phyloP scores from a whole-genome alignment of 2,329 filamentous ascomycete genomes.

The Juglanconis juglandina region DNA sequence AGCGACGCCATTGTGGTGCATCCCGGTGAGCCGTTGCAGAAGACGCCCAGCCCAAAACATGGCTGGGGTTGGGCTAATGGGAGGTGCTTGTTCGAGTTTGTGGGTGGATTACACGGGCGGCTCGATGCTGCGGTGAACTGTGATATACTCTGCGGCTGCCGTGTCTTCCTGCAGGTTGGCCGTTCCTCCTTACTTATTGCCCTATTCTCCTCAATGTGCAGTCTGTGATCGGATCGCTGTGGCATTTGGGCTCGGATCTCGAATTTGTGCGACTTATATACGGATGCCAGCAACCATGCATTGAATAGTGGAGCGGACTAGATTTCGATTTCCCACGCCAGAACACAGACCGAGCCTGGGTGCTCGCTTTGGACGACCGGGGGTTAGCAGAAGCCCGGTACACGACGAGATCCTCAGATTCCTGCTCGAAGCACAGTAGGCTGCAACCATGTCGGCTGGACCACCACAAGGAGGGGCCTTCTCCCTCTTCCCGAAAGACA shows the following conservation, averaged over 20 bases:
- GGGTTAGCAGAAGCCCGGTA: background rate
- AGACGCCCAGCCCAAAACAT: background rate
- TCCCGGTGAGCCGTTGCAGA: conserved; percentile 1
- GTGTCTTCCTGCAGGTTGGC: background rate
- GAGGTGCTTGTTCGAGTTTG: background rate
- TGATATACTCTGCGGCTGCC: background rate
- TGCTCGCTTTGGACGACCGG: background rate
- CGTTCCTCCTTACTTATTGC: background rate
- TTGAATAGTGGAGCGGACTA: background rate
- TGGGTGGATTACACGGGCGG: background rate
- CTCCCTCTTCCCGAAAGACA: conserved; percentile 55
- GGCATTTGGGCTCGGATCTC: background rate
- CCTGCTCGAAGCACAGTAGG: conserved; percentile 12
- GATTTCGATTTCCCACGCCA: background rate
- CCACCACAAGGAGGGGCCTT: conserved; percentile 45
- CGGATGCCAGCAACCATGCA: background rate
- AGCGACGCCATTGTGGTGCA: conserved; percentile 8
- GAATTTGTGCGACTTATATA: background rate
- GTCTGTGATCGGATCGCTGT: background rate
- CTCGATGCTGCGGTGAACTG: background rate
- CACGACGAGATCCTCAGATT: background rate
- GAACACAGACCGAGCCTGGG: background rate
- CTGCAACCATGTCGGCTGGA: conserved; percentile 35
- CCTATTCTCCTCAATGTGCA: background rate
- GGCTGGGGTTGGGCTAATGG: background rate